Conservation (phyloP, 139 green algal species). For the Tetratostichococcus sp. region DNA sequence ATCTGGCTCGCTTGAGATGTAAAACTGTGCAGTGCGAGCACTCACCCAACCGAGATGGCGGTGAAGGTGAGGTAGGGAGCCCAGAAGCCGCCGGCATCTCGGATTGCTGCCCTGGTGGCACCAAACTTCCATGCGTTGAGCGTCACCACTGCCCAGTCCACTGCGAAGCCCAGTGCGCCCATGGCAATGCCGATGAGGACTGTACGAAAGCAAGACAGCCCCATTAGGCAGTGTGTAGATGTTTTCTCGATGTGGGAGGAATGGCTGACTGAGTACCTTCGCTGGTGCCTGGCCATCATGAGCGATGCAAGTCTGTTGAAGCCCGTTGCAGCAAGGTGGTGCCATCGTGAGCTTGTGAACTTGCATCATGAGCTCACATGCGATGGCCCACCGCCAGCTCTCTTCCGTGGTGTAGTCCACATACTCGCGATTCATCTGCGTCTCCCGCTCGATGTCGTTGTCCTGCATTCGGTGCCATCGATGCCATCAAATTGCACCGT, state of each 20-base stretch:
- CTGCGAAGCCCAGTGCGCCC: slow-evolving; percentile 48
- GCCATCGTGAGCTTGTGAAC: no score
- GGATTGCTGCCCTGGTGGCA: slow-evolving; percentile 17
- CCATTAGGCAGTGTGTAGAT: no score
- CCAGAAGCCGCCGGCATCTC: slow-evolving; percentile 16
- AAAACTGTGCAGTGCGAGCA: no score
- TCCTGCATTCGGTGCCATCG: no score
- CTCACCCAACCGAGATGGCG: slow-evolving; percentile 11
- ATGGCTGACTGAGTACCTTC: no score
- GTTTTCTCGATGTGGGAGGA: no score
- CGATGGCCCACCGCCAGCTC: slow-evolving; percentile 22
- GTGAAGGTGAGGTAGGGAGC: slow-evolving; percentile 13
- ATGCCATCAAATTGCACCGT: no score
- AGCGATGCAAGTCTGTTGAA: no score
- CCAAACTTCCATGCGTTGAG: slow-evolving; percentile 43
- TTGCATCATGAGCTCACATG: slow-evolving; percentile 11
- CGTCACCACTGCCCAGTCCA: slow-evolving; percentile 43
- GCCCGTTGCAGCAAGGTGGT: no score
- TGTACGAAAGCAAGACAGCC: slow-evolving; percentile 8
- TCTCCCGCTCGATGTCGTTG: slow-evolving; percentile 24
- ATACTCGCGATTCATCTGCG: slow-evolving; percentile 17
- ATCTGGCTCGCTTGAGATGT: no score
- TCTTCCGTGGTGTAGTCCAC: slow-evolving; percentile 23
- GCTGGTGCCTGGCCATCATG: no score
- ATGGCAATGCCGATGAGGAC: slow-evolving; percentile 50